These are phyloP conservation scores for Zymoseptoria tritici DNA, from an alignment of 2,329 filamentous ascomycete species.

Conservation along the genomic window DNA sequence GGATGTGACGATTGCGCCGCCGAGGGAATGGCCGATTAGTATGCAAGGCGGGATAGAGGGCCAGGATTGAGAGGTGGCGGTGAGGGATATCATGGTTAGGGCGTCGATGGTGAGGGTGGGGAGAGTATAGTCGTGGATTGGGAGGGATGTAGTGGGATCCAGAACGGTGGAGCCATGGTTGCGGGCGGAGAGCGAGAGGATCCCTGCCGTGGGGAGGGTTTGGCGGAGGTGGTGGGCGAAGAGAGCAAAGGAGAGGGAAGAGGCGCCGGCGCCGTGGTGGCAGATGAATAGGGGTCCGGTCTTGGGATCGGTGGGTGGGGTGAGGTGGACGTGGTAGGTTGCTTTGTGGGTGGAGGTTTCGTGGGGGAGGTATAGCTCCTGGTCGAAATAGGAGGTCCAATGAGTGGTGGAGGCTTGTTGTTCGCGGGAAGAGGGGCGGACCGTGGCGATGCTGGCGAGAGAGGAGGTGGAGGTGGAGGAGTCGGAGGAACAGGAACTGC, in stretches of 20 bases:
- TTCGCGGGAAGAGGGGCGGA: slow-evolving; percentile 28
- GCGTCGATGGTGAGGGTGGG: slow-evolving; percentile 67
- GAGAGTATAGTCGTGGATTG: slow-evolving; percentile 61
- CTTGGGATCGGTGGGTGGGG: slow-evolving; percentile 54
- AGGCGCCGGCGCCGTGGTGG: slow-evolving; percentile 92
- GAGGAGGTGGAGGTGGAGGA: slow-evolving; percentile 72
- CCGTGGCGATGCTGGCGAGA: slow-evolving; percentile 65
- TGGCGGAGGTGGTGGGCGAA: slow-evolving; percentile 71
- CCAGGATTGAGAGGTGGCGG: slow-evolving; percentile 66
- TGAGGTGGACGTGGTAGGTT: slow-evolving; percentile 80
- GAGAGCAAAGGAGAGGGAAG: slow-evolving; percentile 82
- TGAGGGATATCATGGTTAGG: slow-evolving; percentile 58
- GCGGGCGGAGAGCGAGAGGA: slow-evolving; percentile 78
- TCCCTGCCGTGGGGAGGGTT: slow-evolving; percentile 68
- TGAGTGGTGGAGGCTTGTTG: slow-evolving; percentile 56
- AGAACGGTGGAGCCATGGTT: slow-evolving; percentile 72
- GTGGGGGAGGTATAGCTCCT: slow-evolving; percentile 67
- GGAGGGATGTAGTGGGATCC: slow-evolving; percentile 28
- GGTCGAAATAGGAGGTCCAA: slow-evolving; percentile 87
- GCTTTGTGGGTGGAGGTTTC: slow-evolving; percentile 41
- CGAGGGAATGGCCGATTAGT: slow-evolving; percentile 85
- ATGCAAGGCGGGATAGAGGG: slow-evolving; percentile 63
- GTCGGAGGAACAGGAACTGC: slow-evolving; percentile 40
- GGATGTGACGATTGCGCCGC: slow-evolving; percentile 83
- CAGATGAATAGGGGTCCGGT: slow-evolving; percentile 80